Conservation (phyloP, 805 yeast genomes). For the Pichia ethanolica region DNA sequence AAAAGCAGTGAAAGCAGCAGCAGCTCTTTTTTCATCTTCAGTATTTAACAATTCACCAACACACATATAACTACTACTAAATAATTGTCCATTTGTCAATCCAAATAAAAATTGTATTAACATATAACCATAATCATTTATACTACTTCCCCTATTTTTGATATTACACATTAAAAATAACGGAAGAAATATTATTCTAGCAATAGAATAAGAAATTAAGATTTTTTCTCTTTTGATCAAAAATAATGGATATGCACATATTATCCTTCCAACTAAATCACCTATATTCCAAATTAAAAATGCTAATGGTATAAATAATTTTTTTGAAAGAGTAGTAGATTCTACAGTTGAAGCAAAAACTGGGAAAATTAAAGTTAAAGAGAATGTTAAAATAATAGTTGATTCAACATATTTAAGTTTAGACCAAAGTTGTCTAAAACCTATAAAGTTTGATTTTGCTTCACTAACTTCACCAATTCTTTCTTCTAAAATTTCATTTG, state of each 20-base stretch:
- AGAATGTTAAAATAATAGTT: conserved; percentile 67
- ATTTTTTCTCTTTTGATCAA: conserved; percentile 36
- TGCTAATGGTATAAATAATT: conserved; percentile 60
- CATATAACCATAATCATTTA: conserved; percentile 62
- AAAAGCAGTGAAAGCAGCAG: conserved; percentile 87
- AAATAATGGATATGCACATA: conserved; percentile 44
- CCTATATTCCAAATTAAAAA: conserved; percentile 87
- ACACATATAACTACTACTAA: conserved; percentile 59
- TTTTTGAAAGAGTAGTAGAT: conserved; percentile 34
- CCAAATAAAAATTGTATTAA: conserved; percentile 74
- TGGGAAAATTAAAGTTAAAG: conserved; percentile 74
- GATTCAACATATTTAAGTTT: conserved; percentile 58
- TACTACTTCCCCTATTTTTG: conserved; percentile 28
- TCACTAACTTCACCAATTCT: conserved; percentile 1
- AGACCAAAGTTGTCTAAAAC: conserved; percentile 51
- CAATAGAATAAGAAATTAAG: conserved; percentile 47
- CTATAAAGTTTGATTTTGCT: conserved; percentile 34
- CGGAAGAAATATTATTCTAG: conserved; percentile 58
- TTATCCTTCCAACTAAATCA: conserved; percentile 70
- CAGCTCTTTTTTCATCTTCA: conserved; percentile 72
- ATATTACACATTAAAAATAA: conserved; percentile 63
- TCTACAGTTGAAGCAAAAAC: conserved; percentile 74
- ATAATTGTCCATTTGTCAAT: conserved; percentile 76
- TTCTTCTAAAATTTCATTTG: background rate
- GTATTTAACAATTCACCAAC: conserved; percentile 25